Conservation (phyloP, 495 filamentous ascomycete genomes). For the Podospora pseudopauciseta region DNA sequence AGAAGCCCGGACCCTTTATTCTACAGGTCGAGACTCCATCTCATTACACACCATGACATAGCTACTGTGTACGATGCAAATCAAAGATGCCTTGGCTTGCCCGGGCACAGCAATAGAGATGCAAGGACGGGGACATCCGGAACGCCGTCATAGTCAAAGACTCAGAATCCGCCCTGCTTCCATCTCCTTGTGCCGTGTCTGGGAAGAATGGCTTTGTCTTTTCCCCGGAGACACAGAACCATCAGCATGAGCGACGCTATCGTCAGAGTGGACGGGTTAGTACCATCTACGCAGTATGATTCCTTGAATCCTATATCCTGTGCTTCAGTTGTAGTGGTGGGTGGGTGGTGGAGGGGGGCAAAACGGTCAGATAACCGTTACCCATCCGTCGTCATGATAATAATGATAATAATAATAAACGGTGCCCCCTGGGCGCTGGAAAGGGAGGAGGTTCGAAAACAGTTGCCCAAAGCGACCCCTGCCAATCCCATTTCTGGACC, state of each 20-base stretch:
- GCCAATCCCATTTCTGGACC: neutral
- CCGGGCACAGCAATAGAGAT: neutral
- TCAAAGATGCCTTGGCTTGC: conserved; percentile 6
- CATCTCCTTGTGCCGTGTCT: neutral
- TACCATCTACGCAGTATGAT: neutral
- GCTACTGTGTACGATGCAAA: neutral
- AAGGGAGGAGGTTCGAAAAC: neutral
- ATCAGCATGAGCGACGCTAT: conserved; percentile 1
- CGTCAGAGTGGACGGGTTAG: neutral
- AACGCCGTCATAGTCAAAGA: neutral
- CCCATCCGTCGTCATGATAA: neutral
- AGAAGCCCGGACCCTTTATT: neutral
- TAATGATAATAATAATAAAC: neutral
- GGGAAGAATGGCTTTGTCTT: conserved; percentile 4
- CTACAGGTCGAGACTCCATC: neutral
- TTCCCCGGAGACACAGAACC: conserved; percentile 2
- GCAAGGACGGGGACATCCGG: neutral
- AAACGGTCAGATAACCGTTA: neutral
- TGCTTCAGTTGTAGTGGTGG: neutral
- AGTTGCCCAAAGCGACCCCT: neutral
- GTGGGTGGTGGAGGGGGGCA: neutral
- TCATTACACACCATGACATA: conserved; percentile 3
- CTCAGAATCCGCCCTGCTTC: neutral
- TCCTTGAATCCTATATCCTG: neutral
- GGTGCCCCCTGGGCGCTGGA: neutral